Evolutionary conservation across 208 protist species (phyloP), one percentile per base, ranked within the genome.

Genomic region (Wallacemonas sp.): DNA sequence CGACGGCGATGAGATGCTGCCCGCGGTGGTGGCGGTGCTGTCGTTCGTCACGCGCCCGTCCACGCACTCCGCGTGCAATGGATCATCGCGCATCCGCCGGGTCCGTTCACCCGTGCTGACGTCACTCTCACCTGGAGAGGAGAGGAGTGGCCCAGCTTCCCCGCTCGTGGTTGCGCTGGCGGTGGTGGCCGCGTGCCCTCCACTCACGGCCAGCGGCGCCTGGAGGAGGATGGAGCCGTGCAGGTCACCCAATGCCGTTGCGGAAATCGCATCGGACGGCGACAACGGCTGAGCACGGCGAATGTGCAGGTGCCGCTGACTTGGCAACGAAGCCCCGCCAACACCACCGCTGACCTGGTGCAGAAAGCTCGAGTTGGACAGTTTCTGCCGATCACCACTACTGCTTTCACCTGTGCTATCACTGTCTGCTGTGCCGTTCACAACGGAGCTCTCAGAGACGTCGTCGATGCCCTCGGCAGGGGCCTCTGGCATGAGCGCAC

Each of bases 181-280:
- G 17, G 54, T 29, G 16, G 29, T 36, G 27, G 29, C 17, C 19
- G 9, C n/a, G 17, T 24, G 27, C 11, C 68, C 61, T 1, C 56
- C 29, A 4, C 68, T 49, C 2, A 65, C 69, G 4, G 55, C 70
- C n/a, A 55, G 34, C 17, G 75, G 75, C 17, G 54, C n/a, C 26
- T 63, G 63, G 38, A 75, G 33, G 43, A 80, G 61, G 61, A 80
- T 80, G n/a, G 75, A 80, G 16, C 70, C 65, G 32, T 68, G 70
- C 19, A 80, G 43, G 19, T 56, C 65, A 8, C 70, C 65, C 23
- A 72, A 34, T 27, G 62, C 24, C 2, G 60, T 49, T 0, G 21
- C 41, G 3, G 74, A 38, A 16, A 52, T 64, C 17, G 43, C 61
- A 8, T 47, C 65, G 5, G 61, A 52, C 3, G 61, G 21, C 24